Evolutionary conservation across 345 rosid genomes (phyloP), one percentile per base, ranked within the genome.

Genomic region (Heritiera littoralis): DNA sequence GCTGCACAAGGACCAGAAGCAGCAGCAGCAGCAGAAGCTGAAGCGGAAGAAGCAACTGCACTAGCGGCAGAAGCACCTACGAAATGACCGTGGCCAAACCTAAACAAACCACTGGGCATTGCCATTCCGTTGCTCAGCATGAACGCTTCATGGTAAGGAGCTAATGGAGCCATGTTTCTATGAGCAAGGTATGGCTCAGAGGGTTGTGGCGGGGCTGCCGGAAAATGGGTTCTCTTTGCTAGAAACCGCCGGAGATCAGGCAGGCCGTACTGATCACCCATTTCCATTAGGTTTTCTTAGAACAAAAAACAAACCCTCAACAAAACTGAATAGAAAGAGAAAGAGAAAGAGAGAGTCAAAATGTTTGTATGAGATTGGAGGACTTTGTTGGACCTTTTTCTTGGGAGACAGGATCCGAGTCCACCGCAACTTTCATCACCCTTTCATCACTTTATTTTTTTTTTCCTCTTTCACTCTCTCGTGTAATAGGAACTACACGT

Each of bases 371-470:
- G 78, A 75, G 74, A 23, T 15, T 40, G 64, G 40, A 40, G 58
- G 66, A 41, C 60, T 28, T 55, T 71, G 65, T 82, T 54, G 80
- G 46, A 77, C 80, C 49, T 74, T 84, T 82, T 84, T 67, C 80
- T 68, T 35, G 74, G 88, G 89, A 80, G 93, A 89, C 93, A 87
- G 89, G 92, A 89, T 89, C 89, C 92, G 92, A 89, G 90, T 86
- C 89, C 85, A 85, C 83, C 93, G 91, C 89, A 82, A 77, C 89
- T 80, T 78, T 85, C 86, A 78, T 82, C 85, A 82, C 80, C 30
- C 71, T 58, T 60, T 75, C 86, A 78, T 83, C 81, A 76, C 77
- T 68, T 20, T 30, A 54, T 5, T 3, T 52, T 58, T 52, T 58
- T 17, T 81, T 66, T 76, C 71, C 51, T 71, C 17, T 38, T 14